These are phyloP conservation scores for Eutypa lata DNA, from an alignment of 2,329 filamentous ascomycete genomes.

Conservation along the genomic window DNA sequence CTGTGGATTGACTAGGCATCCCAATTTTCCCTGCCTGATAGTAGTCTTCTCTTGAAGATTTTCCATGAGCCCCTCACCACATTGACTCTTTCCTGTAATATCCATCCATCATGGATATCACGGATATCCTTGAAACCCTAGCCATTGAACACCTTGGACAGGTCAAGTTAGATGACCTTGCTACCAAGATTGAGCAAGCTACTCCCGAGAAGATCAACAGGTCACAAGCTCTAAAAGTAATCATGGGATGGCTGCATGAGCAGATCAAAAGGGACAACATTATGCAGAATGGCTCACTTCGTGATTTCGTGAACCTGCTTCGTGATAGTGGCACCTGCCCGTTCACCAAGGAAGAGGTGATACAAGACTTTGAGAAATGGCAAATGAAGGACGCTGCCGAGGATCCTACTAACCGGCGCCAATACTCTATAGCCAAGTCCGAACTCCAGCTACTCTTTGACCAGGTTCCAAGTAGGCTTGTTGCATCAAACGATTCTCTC, in stretches of 20 bases:
- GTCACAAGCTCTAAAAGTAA: constrained; percentile 9
- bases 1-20: too few relatives aligned
- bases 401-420: constrained; percentile 20
- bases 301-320: constrained; percentile 19
- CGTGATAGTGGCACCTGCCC: constrained; percentile 3
- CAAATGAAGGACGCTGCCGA: constrained; percentile 15
- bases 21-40: too few relatives aligned
- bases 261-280: constrained; percentile 20
- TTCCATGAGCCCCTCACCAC: too few relatives aligned
- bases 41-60: too few relatives aligned
- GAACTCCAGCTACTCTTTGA: constrained; percentile 18
- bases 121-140: constrained; percentile 1
- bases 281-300: constrained; percentile 12
- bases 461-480: background rate
- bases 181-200: constrained; percentile 7
- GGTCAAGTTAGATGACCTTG: constrained; percentile 13
- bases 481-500: background rate
- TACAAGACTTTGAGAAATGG: constrained; percentile 19
- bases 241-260: constrained; percentile 25
- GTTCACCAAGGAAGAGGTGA: constrained; percentile 14
- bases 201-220: constrained; percentile 3
- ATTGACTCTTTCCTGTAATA: too few relatives aligned
- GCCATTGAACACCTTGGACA: constrained; percentile 7
- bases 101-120: constrained; percentile 16
- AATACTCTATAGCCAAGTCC: constrained; percentile 22